Evolutionary conservation across 1,284 basidiomycete genomes (phyloP).

Genomic region (Cutaneotrichosporon sp.): DNA sequence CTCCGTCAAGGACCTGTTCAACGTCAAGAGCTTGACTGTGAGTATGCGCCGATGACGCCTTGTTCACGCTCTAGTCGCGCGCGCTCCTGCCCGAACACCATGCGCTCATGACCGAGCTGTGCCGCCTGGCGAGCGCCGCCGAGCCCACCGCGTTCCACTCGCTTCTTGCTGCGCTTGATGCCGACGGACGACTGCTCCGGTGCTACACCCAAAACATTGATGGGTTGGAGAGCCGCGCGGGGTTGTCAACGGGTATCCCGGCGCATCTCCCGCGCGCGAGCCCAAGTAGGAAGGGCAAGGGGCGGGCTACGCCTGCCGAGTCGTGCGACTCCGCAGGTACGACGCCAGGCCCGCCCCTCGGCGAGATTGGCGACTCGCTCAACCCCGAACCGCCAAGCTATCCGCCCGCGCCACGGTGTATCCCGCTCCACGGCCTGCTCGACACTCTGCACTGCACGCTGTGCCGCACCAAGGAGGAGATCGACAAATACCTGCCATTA

Average conservation of each 20-base stretch:
- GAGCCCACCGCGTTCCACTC: slow-evolving; percentile 77
- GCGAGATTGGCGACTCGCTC: neutral
- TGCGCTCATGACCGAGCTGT: slow-evolving; percentile 71
- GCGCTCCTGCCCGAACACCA: slow-evolving; percentile 66
- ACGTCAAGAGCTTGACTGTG: slow-evolving; percentile 82
- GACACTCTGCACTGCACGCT: slow-evolving; percentile 72
- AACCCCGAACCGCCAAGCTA: slow-evolving; percentile 8
- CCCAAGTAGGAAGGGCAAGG: neutral
- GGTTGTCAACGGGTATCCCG: slow-evolving; percentile 55
- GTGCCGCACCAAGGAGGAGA: slow-evolving; percentile 66
- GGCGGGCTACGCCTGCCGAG: neutral
- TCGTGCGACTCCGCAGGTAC: slow-evolving; percentile 2
- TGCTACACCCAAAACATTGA: slow-evolving; percentile 97
- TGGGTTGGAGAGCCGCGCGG: slow-evolving; percentile 76
- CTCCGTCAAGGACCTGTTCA: slow-evolving; percentile 81
- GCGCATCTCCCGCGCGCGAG: neutral
- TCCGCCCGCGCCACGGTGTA: slow-evolving; percentile 59
- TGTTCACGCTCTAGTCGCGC: slow-evolving; percentile 23
- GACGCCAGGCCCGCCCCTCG: neutral
- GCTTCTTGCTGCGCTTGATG: slow-evolving; percentile 68
- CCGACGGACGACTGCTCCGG: slow-evolving; percentile 69
- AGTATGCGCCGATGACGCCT: slow-evolving; percentile 40
- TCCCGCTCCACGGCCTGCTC: slow-evolving; percentile 85
- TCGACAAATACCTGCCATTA: slow-evolving; percentile 58
- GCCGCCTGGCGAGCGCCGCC: slow-evolving; percentile 65